A percentile compares a stretch with the other conserved stretches of the same genome.
Conservation (phyloP, 352 stramenopile species). For the Globisporangium sylvaticum region DNA sequence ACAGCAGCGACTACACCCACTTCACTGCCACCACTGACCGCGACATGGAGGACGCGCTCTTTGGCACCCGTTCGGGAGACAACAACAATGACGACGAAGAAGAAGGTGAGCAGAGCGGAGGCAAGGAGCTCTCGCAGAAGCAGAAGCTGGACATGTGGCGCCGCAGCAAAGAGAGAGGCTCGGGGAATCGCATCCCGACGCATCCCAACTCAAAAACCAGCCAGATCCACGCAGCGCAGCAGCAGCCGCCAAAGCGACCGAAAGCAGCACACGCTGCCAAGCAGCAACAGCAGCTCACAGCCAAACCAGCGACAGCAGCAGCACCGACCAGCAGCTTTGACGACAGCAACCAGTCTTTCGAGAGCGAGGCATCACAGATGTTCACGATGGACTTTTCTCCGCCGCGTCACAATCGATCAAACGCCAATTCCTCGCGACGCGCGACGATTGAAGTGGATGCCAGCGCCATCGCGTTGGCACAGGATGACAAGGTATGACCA, state of each 20-base stretch:
- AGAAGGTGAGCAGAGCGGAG: background rate
- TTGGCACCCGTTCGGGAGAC: constrained; percentile 1
- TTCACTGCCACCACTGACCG: constrained; percentile 1
- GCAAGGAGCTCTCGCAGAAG: constrained; percentile 15
- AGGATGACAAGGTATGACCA: constrained; percentile 18
- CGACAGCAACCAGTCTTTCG: constrained; percentile 17
- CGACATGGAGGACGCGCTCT: constrained; percentile 21
- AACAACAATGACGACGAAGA: constrained; percentile 16
- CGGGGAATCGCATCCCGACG: constrained; percentile 5
- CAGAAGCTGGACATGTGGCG: constrained; percentile 25
- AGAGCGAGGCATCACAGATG: constrained; percentile 8
- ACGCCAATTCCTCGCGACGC: constrained; percentile 13
- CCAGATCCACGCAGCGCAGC: constrained; percentile 2
- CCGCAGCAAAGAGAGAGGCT: constrained; percentile 8
- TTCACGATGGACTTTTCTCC: constrained; percentile 18
- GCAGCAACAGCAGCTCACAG: constrained; percentile 13
- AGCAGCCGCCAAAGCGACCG: constrained; percentile 15
- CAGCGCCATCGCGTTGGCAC: background rate
- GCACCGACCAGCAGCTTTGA: background rate
- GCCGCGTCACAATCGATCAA: constrained; percentile 17
- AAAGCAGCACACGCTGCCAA: constrained; percentile 23
- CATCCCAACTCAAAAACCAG: background rate
- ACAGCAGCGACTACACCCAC: constrained; percentile 6
- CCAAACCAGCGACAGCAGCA: background rate
- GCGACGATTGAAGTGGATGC: constrained; percentile 15